These are phyloP conservation scores for Vaccinium corymbosum DNA, from an alignment of 148 eudicot genomes.

Conservation along the genomic window DNA sequence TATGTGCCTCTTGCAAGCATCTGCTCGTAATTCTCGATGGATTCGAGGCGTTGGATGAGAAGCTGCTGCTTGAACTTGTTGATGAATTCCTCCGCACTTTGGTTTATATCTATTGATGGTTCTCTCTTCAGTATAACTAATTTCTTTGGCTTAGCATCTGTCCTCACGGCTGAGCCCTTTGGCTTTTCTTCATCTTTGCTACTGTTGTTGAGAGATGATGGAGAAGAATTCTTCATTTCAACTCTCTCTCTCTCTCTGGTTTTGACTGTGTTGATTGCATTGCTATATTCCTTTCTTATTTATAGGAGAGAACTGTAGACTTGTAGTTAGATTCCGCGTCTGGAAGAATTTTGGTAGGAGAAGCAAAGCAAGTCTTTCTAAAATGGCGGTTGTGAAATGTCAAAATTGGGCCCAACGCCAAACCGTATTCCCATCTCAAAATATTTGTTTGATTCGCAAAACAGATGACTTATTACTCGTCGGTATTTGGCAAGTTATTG, in stretches of 20 bases:
- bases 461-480: too few relatives aligned
- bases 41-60: conserved; percentile 65
- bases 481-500: too few relatives aligned
- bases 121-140: conserved; percentile 18
- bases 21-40: conserved; percentile 62
- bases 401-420: not conserved
- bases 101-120: conserved; percentile 47
- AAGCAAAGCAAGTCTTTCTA: not conserved
- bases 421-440: too few relatives aligned
- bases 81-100: conserved; percentile 75
- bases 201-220: not conserved
- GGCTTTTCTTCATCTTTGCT: not conserved
- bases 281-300: not conserved
- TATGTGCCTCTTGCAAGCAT: conserved; percentile 72
- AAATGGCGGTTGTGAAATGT: not conserved
- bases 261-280: not conserved
- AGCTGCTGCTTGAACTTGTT: conserved; percentile 63
- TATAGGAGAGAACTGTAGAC: not conserved
- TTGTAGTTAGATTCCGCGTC: not conserved
- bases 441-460: too few relatives aligned
- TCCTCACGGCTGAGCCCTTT: not conserved
- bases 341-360: not conserved
- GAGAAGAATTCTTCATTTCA: not conserved
- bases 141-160: not conserved
- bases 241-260: not conserved